phyloP scores from a whole-genome alignment of 768 basidiomycete genomes.

The Grammothele lineata region DNA sequence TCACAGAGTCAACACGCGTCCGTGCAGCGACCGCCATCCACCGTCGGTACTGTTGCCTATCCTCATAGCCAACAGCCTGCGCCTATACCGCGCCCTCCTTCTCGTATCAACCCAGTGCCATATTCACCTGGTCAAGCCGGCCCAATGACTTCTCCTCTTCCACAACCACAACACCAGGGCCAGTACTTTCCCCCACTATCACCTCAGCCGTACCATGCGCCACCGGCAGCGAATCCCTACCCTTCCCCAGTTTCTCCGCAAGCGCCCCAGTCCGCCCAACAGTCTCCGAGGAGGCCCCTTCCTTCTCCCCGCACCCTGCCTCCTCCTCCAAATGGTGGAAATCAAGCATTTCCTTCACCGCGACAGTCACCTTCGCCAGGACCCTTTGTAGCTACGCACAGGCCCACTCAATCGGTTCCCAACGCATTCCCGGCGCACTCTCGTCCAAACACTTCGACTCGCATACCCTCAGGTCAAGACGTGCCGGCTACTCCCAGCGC shows the following conservation, averaged over 20 bases:
- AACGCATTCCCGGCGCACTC: slow-evolving; percentile 4
- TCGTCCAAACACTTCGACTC: not conserved
- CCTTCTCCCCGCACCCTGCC: slow-evolving; percentile 18
- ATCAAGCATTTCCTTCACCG: slow-evolving; percentile 13
- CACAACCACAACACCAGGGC: slow-evolving; percentile 10
- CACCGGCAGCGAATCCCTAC: slow-evolving; percentile 2
- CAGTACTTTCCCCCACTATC: slow-evolving; percentile 6
- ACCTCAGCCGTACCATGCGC: slow-evolving; percentile 2
- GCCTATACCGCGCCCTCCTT: not conserved
- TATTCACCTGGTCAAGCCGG: not conserved
- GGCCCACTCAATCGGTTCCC: slow-evolving; percentile 14
- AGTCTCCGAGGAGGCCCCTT: slow-evolving; percentile 16
- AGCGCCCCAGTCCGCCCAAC: slow-evolving; percentile 5
- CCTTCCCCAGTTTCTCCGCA: slow-evolving; percentile 13
- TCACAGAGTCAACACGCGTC: not conserved
- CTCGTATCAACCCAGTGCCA: not conserved
- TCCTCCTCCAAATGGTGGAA: slow-evolving; percentile 6
- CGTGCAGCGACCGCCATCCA: slow-evolving; percentile 3
- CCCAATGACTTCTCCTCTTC: not conserved
- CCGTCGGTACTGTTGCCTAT: not conserved
- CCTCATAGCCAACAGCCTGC: not conserved
- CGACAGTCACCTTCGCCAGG: slow-evolving; percentile 14
- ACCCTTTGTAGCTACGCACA: slow-evolving; percentile 7
- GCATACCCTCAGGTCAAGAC: not conserved
- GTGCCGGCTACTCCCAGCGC: slow-evolving; percentile 3